Conservation (phyloP, 208 protist species). For the Leishmania aethiopica region DNA sequence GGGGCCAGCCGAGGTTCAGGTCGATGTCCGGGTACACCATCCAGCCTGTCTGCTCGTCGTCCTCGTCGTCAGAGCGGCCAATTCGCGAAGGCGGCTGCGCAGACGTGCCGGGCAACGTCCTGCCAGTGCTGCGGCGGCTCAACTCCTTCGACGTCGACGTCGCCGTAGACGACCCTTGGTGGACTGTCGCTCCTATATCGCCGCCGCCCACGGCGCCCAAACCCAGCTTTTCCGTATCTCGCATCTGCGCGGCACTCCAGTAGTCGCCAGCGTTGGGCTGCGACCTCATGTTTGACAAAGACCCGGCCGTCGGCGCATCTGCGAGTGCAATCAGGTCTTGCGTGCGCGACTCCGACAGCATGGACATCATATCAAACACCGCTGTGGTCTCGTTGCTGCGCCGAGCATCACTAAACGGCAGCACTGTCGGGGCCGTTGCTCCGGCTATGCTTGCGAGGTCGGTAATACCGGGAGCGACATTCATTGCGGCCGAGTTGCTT, state of each 20-base stretch:
- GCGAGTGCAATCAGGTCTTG: neutral
- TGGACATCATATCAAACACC: constrained; percentile 11
- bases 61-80: constrained; percentile 4
- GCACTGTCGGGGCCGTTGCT: neutral
- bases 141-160: constrained; percentile 2
- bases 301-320: neutral
- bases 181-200: neutral
- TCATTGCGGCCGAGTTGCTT: neutral
- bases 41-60: constrained; percentile 27
- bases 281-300: constrained; percentile 15
- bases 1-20: constrained; percentile 19
- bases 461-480: neutral
- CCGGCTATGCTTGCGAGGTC: neutral
- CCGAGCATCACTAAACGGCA: neutral
- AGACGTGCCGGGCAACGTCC: constrained; percentile 9
- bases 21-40: constrained; percentile 16
- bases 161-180: neutral
- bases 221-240: constrained; percentile 5
- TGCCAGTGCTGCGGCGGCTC: constrained; percentile 14
- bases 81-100: neutral
- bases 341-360: constrained; percentile 3
- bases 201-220: neutral
- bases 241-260: constrained; percentile 19
- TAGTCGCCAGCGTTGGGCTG: neutral
- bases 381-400: neutral